Evolutionary conservation across 2,329 filamentous ascomycete species (phyloP), one percentile per base, ranked within the genome.

Genomic region (Fusarium papillatum): DNA sequence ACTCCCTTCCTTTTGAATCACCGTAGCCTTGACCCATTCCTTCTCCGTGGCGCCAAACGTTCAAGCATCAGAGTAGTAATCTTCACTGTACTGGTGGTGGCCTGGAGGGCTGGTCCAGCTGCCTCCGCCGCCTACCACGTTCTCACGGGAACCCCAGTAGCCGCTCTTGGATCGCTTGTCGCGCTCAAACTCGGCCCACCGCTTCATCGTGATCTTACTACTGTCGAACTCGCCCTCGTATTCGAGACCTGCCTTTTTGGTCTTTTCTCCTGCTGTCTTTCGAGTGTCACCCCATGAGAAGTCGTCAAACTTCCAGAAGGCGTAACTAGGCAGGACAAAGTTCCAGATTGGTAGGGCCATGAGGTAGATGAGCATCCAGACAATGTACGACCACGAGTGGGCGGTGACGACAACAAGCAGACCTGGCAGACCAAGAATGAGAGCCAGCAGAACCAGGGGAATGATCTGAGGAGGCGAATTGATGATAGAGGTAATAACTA

Each of bases 281-380:
- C 97, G 92, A 67, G 97, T 99, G 76, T 99, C 97, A 81, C 97
- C 97, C 97, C 97, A 99, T 69, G 95, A 98, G 88, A 99, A 99
- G 87, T 99, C 97, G 83, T 99, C 97, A 83, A 99, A 99, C 87
- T 99, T 98, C 97, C 97, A 99, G 88, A 96, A 99, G 5, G 97
- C 94, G 83, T 99, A 99, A 10, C 92, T 91, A 0, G 97, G 97
- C 11, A 99, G 92, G 43, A 99, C 89, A 83, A 99, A 98, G 85
- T 99, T 99, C 97, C 97, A 99, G 69, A 99, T 90, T 1, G 97
- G 97, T 2, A 99, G 91, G 1, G 97, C 98, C 57, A 96, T 66
- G 22, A 99, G 91, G 84, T 99, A 99, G 84, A 98, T 97, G 53
- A 97, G 83, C 97, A 99, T 98, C 97, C 97, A 99, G 53, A 94